Conservation (phyloP, 441 rosid genomes). For the Metrosideros polymorpha region DNA sequence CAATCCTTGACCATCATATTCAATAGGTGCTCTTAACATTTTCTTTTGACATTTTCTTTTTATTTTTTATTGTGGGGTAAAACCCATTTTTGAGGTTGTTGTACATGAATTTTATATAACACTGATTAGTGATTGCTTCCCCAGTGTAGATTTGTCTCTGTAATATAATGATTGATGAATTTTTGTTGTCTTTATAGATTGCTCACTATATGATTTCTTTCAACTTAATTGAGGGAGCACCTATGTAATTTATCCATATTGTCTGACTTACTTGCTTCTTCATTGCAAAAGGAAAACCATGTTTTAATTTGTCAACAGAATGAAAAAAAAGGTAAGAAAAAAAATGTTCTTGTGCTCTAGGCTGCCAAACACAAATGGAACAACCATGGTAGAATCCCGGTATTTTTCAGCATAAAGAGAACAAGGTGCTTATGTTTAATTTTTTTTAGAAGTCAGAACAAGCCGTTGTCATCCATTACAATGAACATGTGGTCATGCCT, state of each 20-base stretch:
- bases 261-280: neutral
- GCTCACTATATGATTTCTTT: neutral
- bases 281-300: neutral
- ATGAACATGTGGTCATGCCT: no score
- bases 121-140: neutral
- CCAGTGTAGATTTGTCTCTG: neutral
- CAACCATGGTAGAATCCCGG: neutral
- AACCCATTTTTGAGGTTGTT: neutral
- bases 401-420: neutral
- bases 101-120: neutral
- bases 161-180: neutral
- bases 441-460: no score
- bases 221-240: neutral
- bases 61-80: neutral
- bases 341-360: neutral
- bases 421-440: neutral
- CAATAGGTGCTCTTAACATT: neutral
- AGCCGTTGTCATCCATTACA: no score
- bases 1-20: constrained; percentile 4
- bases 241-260: neutral
- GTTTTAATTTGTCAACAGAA: neutral
- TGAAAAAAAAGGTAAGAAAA: neutral
- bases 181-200: neutral
- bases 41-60: neutral
- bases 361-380: neutral